Percentiles rank a stretch among this genome's conserved stretches.
Evolutionary conservation across 2,329 filamentous ascomycete species (phyloP).

Genomic region (Fusarium mundagurra): DNA sequence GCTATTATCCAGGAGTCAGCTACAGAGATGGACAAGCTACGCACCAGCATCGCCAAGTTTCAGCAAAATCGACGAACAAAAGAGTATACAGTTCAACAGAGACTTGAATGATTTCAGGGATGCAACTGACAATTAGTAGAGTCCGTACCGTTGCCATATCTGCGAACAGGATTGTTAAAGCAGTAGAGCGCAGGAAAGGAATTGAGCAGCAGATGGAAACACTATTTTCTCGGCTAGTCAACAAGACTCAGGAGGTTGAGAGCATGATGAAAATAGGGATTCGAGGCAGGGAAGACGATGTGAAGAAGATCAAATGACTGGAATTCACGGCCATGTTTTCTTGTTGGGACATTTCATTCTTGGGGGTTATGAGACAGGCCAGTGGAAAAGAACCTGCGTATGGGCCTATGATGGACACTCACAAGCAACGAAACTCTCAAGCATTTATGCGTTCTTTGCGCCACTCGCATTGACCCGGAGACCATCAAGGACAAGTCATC

Average conservation of each 20-base stretch:
- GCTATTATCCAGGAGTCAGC: conserved; percentile 37
- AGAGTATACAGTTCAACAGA: conserved; percentile 27
- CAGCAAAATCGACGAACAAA: conserved; percentile 38
- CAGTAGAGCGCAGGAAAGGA: conserved; percentile 37
- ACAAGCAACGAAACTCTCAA: not conserved
- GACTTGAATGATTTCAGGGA: too few relatives aligned
- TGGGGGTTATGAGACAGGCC: not conserved
- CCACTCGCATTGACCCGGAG: too few relatives aligned
- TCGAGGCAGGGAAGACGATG: conserved; percentile 40
- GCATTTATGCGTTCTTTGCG: not conserved
- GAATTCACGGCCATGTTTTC: not conserved
- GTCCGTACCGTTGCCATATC: conserved; percentile 15
- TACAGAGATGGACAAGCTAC: conserved; percentile 40
- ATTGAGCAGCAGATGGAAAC: conserved; percentile 45
- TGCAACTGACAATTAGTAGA: conserved; percentile 19
- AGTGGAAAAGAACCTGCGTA: not conserved
- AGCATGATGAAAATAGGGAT: conserved; percentile 46
- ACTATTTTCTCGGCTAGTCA: conserved; percentile 34
- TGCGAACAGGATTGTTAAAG: conserved; percentile 32
- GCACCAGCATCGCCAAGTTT: conserved; percentile 30
- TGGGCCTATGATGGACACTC: not conserved
- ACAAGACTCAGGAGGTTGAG: conserved; percentile 39
- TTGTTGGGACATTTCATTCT: not conserved
- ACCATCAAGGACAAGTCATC: not conserved
- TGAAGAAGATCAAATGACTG: conserved; percentile 9